Conservation (phyloP, 306 rosid genomes). For the Medicago arabica region DNA sequence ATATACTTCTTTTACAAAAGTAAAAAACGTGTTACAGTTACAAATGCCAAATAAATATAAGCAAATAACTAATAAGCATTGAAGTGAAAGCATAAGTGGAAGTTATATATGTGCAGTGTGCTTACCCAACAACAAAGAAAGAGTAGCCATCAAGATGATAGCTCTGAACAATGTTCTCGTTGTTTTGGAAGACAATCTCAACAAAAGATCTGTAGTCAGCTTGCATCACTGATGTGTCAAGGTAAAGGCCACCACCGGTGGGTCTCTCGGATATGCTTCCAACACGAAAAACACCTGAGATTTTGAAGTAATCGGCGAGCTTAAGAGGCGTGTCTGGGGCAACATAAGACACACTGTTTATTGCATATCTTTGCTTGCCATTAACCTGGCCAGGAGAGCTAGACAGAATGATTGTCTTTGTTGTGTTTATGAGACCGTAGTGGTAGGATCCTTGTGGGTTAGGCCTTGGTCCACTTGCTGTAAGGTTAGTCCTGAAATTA, state of each 20-base stretch:
- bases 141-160: slow-evolving; percentile 95
- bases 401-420: slow-evolving; percentile 67
- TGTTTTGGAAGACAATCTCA: slow-evolving; percentile 90
- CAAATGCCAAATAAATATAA: neutral
- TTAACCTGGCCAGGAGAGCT: slow-evolving; percentile 78
- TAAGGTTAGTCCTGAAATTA: slow-evolving; percentile 84
- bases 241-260: slow-evolving; percentile 83
- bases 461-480: slow-evolving; percentile 99
- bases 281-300: slow-evolving; percentile 74
- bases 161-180: slow-evolving; percentile 82
- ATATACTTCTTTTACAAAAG: too few species aligned
- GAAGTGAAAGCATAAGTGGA: neutral
- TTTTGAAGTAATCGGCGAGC: slow-evolving; percentile 87
- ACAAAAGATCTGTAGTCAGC: slow-evolving; percentile 78
- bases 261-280: slow-evolving; percentile 90
- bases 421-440: slow-evolving; percentile 75
- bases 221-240: slow-evolving; percentile 84
- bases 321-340: slow-evolving; percentile 92
- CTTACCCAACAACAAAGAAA: slow-evolving; percentile 95
- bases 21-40: too few species aligned
- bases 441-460: slow-evolving; percentile 99
- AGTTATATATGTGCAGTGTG: slow-evolving; percentile 4
- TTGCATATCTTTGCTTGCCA: slow-evolving; percentile 85
- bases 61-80: neutral
- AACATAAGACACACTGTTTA: slow-evolving; percentile 87